Base-by-base conservation (phyloP, 2,329 filamentous ascomycete genomes). In the Rachicladosporium sp. region DNA sequence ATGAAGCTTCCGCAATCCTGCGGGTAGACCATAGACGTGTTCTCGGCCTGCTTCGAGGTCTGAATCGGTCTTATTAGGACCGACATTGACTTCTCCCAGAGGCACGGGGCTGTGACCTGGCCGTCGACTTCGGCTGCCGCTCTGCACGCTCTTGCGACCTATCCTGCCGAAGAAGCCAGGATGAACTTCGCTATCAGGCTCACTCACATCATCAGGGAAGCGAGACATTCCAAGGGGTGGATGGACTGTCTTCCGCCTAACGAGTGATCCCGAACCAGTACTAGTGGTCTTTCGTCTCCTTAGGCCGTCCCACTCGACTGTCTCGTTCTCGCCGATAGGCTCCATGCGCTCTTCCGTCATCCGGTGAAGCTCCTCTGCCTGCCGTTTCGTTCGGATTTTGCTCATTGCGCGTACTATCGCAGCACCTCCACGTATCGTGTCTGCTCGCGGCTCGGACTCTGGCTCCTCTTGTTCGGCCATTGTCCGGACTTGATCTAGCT, bases 401-500 rank as follows among this genome's bases (percentile, higher is more conserved):
- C 87, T 95, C 36, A 98, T 70, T 10, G 83, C 77, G 46, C 91
- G 78, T 38, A 98, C 73, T 43, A 98, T 86, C 35, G 87, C 86
- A 5, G 85, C 88, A 10, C 89, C 70, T 44, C 89, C 91, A 49
- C 91, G 84, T 54, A 98, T 93, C 7, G 91, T 87, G 60, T 98
- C 91, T 10, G 91, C 91, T 57, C 94, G 93, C 38, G 91, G 91
- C 53, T 98, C 91, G 10, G 82, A 82, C 61, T 98, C 91, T n/a
- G 88, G 82, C 58, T 96, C 87, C 58, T 93, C 86, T 55, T 94
- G 86, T 54, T 95, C 85, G 35, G 85, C 89, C 46, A 96, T 91
- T 23, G 89, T 93, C 27, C 91, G 84, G 39, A 96, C 83, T 68
- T 98, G 89, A 54, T 96, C 83, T 37, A 98, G 72, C 55, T 96